Percentiles rank a stretch among this genome's conserved stretches.
Evolutionary conservation across 2,329 filamentous ascomycete species (phyloP).

Genomic region (Colletotrichum navitas): DNA sequence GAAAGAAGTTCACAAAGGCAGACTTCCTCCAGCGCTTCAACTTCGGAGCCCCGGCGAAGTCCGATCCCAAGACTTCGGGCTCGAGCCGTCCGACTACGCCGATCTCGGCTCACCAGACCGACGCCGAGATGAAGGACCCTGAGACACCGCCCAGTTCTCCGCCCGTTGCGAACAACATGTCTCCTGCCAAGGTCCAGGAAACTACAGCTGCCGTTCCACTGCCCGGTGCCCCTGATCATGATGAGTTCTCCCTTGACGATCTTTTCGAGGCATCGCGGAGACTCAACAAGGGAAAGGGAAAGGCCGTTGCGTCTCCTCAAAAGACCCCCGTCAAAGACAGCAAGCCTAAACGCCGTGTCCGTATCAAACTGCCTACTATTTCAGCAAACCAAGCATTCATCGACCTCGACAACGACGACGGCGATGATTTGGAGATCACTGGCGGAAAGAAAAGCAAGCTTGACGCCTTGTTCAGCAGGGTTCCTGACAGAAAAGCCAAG

Average conservation of each 20-base stretch:
- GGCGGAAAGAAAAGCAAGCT: constrained; percentile 63
- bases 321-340: constrained; percentile 45
- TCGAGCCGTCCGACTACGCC: constrained; percentile 69
- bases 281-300: constrained; percentile 69
- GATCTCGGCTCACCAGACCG: constrained; percentile 58
- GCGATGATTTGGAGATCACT: constrained; percentile 74
- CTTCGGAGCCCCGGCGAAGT: constrained; percentile 63
- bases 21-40: constrained; percentile 89
- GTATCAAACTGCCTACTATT: constrained; percentile 61
- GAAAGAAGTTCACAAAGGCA: constrained; percentile 88
- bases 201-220: constrained; percentile 36
- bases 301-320: constrained; percentile 37
- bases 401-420: constrained; percentile 64
- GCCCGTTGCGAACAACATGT: constrained; percentile 54
- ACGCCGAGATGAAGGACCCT: constrained; percentile 63
- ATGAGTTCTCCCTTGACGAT: constrained; percentile 55
- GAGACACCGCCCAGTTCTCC: constrained; percentile 82
- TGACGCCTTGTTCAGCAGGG: constrained; percentile 76
- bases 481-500: constrained; percentile 72
- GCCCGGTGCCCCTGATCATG: constrained; percentile 41
- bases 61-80: constrained; percentile 57
- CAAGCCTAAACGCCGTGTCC: constrained; percentile 61
- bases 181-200: constrained; percentile 30
- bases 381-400: constrained; percentile 55
- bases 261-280: constrained; percentile 49